phyloP scores from a whole-genome alignment of 1,284 basidiomycete genomes.

The Ganoderma resinaceum region DNA sequence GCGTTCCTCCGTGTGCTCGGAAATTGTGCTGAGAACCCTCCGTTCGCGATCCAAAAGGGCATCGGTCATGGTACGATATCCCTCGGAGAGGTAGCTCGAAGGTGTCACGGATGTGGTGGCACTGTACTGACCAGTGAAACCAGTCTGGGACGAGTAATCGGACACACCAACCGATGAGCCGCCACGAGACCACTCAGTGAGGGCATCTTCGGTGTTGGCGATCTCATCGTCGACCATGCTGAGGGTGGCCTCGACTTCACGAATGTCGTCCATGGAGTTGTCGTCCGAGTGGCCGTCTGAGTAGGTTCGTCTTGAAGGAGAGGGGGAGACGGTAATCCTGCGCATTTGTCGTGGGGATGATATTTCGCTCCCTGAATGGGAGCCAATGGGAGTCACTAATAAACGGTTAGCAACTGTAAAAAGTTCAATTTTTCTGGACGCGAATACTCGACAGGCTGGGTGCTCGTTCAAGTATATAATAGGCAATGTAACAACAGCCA shows the following conservation, averaged over 20 bases:
- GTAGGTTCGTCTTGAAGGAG: slow-evolving; percentile 39
- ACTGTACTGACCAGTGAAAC: slow-evolving; percentile 32
- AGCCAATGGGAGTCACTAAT: slow-evolving; percentile 43
- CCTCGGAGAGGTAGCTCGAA: slow-evolving; percentile 27
- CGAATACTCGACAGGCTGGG: too few species aligned
- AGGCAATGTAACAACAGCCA: too few species aligned
- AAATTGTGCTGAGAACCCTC: slow-evolving; percentile 46
- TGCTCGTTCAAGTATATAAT: too few species aligned
- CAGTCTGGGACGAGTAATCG: slow-evolving; percentile 19
- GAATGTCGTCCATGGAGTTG: slow-evolving; percentile 51
- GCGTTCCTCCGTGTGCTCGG: slow-evolving; percentile 47
- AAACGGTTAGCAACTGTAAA: background rate
- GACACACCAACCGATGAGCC: slow-evolving; percentile 33
- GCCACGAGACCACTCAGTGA: slow-evolving; percentile 60
- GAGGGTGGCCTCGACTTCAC: slow-evolving; percentile 73
- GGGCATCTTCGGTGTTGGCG: slow-evolving; percentile 63
- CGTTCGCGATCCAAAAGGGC: slow-evolving; percentile 34
- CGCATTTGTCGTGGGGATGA: slow-evolving; percentile 48
- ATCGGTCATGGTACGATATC: slow-evolving; percentile 30
- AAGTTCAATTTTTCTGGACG: too few species aligned
- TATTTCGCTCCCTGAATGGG: slow-evolving; percentile 48
- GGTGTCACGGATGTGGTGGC: slow-evolving; percentile 27
- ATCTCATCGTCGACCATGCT: slow-evolving; percentile 70
- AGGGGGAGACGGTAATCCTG: slow-evolving; percentile 50
- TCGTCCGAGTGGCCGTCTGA: slow-evolving; percentile 50